These are phyloP conservation scores for Colletotrichum scovillei DNA, from an alignment of 2,329 filamentous ascomycete genomes.

Conservation along the genomic window DNA sequence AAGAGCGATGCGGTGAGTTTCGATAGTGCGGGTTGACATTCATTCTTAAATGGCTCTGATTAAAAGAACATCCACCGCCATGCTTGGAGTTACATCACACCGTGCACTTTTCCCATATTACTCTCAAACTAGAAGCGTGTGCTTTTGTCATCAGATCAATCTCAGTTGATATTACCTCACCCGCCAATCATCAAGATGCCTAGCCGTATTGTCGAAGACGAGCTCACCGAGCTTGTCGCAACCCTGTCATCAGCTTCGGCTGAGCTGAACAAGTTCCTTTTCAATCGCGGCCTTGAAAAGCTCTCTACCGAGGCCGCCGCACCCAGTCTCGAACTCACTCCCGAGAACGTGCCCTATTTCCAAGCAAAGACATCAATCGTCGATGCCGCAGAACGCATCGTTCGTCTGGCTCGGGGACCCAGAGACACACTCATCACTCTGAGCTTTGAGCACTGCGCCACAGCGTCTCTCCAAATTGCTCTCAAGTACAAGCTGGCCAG, in stretches of 20 bases:
- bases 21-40: no score
- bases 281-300: neutral
- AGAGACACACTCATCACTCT: neutral
- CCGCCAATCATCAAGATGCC: neutral
- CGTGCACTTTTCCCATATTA: neutral
- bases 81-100: neutral
- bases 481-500: conserved; percentile 13
- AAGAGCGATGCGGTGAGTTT: no score
- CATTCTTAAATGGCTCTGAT: no score
- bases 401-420: neutral
- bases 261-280: neutral
- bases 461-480: conserved; percentile 4
- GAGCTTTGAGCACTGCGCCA: conserved; percentile 16
- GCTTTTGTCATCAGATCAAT: no score
- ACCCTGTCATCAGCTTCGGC: neutral
- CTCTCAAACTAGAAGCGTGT: neutral
- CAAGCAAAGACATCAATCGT: neutral
- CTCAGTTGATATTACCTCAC: neutral
- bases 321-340: neutral
- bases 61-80: neutral
- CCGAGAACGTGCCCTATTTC: conserved; percentile 1
- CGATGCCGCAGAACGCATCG: conserved; percentile 1
- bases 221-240: conserved; percentile 3
- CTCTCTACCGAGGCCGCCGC: neutral
- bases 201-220: neutral